These are phyloP conservation scores for Kalmanozyma brasiliensis DNA, from an alignment of 1,284 basidiomycete genomes.

Conservation along the genomic window DNA sequence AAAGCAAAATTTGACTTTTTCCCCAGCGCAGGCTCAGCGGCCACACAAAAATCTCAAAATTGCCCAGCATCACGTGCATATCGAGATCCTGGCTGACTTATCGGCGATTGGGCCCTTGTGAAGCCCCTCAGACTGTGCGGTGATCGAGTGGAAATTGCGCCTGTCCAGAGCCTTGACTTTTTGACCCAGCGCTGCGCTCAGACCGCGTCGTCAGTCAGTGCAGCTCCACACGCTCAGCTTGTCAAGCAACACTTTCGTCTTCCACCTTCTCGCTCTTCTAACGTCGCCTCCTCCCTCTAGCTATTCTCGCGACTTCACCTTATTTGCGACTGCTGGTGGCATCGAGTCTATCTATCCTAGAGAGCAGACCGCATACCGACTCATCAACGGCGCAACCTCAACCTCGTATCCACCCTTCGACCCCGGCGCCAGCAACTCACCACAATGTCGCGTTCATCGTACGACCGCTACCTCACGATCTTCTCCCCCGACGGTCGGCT, in stretches of 20 bases:
- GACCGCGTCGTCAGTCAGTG: constrained; percentile 43
- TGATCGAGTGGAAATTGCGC: constrained; percentile 20
- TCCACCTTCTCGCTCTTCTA: neutral
- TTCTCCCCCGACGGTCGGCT: constrained; percentile 67
- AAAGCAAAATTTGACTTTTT: constrained; percentile 23
- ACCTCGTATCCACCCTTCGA: too few species aligned
- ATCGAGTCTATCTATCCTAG: neutral
- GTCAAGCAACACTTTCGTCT: constrained; percentile 37
- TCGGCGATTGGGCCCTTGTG: constrained; percentile 11
- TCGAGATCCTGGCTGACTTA: neutral
- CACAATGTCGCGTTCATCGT: constrained; percentile 65
- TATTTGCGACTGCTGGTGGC: neutral
- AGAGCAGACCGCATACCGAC: too few species aligned
- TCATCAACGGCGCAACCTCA: too few species aligned
- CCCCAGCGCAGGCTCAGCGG: constrained; percentile 1
- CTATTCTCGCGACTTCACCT: neutral
- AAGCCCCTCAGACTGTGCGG: neutral
- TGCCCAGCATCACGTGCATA: constrained; percentile 19
- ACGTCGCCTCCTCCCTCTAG: constrained; percentile 2
- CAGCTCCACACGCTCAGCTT: constrained; percentile 16
- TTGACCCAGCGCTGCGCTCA: constrained; percentile 19
- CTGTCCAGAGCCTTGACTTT: constrained; percentile 6
- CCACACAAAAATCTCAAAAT: neutral
- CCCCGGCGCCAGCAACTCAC: too few species aligned
- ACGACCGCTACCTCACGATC: constrained; percentile 67